Evolutionary conservation across 1,284 basidiomycete genomes (phyloP).

Genomic region (Sporisorium scitamineum): DNA sequence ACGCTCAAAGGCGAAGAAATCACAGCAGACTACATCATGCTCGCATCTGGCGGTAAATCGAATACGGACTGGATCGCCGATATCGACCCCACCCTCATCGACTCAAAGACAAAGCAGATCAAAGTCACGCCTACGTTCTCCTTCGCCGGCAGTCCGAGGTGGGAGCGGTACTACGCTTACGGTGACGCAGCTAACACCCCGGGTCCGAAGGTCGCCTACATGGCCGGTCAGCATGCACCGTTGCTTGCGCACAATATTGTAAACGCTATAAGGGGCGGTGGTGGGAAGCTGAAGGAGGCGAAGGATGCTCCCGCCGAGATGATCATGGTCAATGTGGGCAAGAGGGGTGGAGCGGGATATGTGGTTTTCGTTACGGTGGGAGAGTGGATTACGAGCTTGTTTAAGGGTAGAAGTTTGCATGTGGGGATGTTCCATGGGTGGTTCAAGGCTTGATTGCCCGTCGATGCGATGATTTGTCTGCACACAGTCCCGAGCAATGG

Average conservation of each 20-base stretch:
- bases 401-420: conserved; percentile 50
- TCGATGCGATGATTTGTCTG: too few relatives aligned
- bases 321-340: conserved; percentile 45
- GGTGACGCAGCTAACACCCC: conserved; percentile 60
- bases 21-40: conserved; percentile 70
- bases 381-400: conserved; percentile 28
- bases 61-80: conserved; percentile 68
- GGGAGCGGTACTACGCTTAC: conserved; percentile 57
- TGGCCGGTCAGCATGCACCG: conserved; percentile 36
- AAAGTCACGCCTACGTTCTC: conserved; percentile 63
- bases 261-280: conserved; percentile 20
- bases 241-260: conserved; percentile 53
- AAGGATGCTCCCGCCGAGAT: conserved; percentile 12
- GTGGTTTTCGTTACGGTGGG: conserved; percentile 31
- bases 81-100: conserved; percentile 64
- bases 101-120: conserved; percentile 57
- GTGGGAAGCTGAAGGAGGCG: conserved; percentile 17
- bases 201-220: conserved; percentile 49
- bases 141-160: conserved; percentile 16
- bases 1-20: conserved; percentile 27
- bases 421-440: conserved; percentile 22
- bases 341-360: conserved; percentile 36
- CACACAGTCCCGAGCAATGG: too few relatives aligned
- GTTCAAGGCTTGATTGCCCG: conserved; percentile 39
- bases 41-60: conserved; percentile 70